Conservation (phyloP, 768 basidiomycete species). For the Kwoniella botswanensis region DNA sequence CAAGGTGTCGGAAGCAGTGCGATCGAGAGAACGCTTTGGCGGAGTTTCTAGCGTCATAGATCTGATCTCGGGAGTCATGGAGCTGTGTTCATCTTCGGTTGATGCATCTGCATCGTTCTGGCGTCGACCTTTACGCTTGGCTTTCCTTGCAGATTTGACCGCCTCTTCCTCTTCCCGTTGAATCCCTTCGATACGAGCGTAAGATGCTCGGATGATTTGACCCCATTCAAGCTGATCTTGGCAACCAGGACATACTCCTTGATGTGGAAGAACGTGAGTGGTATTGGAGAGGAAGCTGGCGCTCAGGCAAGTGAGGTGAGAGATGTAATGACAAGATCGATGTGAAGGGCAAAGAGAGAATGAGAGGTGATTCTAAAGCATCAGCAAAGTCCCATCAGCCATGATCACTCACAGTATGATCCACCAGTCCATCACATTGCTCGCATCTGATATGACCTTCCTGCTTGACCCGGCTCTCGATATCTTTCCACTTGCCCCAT, state of each 20-base stretch:
- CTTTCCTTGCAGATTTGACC: constrained; percentile 18
- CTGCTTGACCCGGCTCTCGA: constrained; percentile 8
- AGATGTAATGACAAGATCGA: constrained; percentile 22
- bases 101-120: neutral
- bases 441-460: constrained; percentile 26
- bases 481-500: constrained; percentile 45
- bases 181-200: constrained; percentile 47
- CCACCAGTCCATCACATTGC: neutral
- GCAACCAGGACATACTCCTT: constrained; percentile 56
- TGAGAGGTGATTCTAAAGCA: constrained; percentile 46
- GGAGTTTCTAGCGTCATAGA: constrained; percentile 12
- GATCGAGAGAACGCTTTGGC: constrained; percentile 10
- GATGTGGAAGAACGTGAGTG: constrained; percentile 48
- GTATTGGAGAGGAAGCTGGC: constrained; percentile 33
- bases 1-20: constrained; percentile 9
- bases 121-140: constrained; percentile 1
- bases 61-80: neutral
- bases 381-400: neutral
- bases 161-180: constrained; percentile 29
- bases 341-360: constrained; percentile 51
- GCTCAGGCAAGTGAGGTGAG: constrained; percentile 55
- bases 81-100: constrained; percentile 3
- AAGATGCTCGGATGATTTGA: constrained; percentile 56
- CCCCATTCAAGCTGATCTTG: constrained; percentile 46
- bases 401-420: neutral